A percentile compares a stretch with the other conserved stretches of the same genome.
Evolutionary conservation across 1,139 yeast species (phyloP).

Genomic region (Arxiozyma telluris): DNA sequence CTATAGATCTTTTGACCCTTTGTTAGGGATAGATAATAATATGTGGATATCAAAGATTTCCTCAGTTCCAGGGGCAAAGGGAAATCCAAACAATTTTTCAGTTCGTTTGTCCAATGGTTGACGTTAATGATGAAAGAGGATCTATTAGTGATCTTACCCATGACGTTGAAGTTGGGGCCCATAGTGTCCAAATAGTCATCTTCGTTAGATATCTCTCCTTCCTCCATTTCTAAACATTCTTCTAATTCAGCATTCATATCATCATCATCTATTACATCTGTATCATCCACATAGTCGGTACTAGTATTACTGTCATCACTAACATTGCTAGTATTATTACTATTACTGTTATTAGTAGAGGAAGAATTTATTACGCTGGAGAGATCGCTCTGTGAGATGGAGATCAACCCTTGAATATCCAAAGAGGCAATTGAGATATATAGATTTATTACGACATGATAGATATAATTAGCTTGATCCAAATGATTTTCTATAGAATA

Average conservation of each 20-base stretch:
- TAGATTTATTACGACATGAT: slow-evolving; percentile 69
- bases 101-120: slow-evolving; percentile 82
- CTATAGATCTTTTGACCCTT: slow-evolving; percentile 66
- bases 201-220: neutral
- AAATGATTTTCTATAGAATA: slow-evolving; percentile 60
- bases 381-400: slow-evolving; percentile 56
- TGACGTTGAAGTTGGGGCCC: slow-evolving; percentile 43
- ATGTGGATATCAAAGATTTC: slow-evolving; percentile 56
- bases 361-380: slow-evolving; percentile 36
- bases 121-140: slow-evolving; percentile 69
- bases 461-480: slow-evolving; percentile 65
- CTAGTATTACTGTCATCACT: too few relatives aligned
- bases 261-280: slow-evolving; percentile 1
- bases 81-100: slow-evolving; percentile 73
- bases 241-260: slow-evolving; percentile 16
- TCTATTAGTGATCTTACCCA: slow-evolving; percentile 49
- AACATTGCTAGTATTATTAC: too few relatives aligned
- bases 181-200: slow-evolving; percentile 32
- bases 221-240: slow-evolving; percentile 35
- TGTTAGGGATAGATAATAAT: slow-evolving; percentile 64
- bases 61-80: slow-evolving; percentile 66
- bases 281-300: neutral
- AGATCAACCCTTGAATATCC: slow-evolving; percentile 66
- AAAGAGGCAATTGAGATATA: slow-evolving; percentile 72
- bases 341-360: slow-evolving; percentile 19